Evolutionary conservation across 805 yeast species (phyloP).

Genomic region (Lipomyces mesembrius): DNA sequence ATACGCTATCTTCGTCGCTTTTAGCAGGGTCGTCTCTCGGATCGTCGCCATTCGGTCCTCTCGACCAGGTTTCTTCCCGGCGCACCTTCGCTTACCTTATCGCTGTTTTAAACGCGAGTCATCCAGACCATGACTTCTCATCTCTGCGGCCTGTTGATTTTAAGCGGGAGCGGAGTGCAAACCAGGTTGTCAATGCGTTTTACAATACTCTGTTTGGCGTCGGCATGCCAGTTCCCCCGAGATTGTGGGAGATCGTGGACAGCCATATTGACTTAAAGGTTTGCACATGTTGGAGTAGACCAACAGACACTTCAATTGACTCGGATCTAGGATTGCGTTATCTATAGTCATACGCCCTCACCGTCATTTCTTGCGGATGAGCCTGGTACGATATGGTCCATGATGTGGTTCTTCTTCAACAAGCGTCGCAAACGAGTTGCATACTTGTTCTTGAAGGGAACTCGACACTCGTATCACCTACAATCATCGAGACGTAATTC

Average conservation of each 20-base stretch:
- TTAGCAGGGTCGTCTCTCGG: slow-evolving; percentile 40
- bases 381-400: slow-evolving; percentile 68
- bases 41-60: slow-evolving; percentile 83
- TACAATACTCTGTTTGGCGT: slow-evolving; percentile 75
- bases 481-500: slow-evolving; percentile 45
- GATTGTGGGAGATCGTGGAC: slow-evolving; percentile 89
- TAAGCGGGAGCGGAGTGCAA: slow-evolving; percentile 52
- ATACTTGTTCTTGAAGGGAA: slow-evolving; percentile 72
- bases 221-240: slow-evolving; percentile 57
- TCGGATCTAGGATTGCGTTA: slow-evolving; percentile 29
- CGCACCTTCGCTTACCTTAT: slow-evolving; percentile 89
- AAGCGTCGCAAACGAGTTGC: slow-evolving; percentile 91
- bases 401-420: slow-evolving; percentile 90
- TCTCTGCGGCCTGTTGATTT: slow-evolving; percentile 80
- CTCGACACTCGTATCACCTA: slow-evolving; percentile 49
- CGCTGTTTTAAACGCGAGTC: slow-evolving; percentile 86
- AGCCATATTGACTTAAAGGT: slow-evolving; percentile 77
- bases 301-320: not conserved
- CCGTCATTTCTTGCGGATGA: slow-evolving; percentile 69
- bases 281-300: slow-evolving; percentile 43
- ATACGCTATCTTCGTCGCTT: slow-evolving; percentile 13
- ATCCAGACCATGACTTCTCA: slow-evolving; percentile 95
- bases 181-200: slow-evolving; percentile 61
- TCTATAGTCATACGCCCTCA: slow-evolving; percentile 47
- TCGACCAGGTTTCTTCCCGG: slow-evolving; percentile 81